Percentiles rank a stretch among this genome's conserved stretches.
Evolutionary conservation across 768 basidiomycete species (phyloP).

Genomic region (Tulasnella sp.): DNA sequence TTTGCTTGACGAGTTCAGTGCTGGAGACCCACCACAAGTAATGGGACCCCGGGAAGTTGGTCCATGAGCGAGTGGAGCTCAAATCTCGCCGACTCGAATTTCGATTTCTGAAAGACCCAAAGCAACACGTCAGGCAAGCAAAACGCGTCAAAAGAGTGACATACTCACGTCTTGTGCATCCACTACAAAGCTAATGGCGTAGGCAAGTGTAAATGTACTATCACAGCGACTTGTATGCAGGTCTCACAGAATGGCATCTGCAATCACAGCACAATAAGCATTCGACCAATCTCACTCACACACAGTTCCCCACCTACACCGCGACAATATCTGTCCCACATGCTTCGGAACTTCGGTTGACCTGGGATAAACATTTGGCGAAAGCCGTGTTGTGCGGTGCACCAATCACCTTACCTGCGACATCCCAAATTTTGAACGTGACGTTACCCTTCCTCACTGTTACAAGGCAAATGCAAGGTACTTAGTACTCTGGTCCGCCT

Average conservation of each 20-base stretch:
- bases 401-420: constrained; percentile 49
- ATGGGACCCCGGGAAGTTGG: constrained; percentile 59
- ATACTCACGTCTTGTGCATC: constrained; percentile 72
- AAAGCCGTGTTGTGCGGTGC: constrained; percentile 14
- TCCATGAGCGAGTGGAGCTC: constrained; percentile 70
- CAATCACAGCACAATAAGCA: background rate
- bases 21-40: constrained; percentile 56
- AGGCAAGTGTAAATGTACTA: too few species aligned
- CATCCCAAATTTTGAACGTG: constrained; percentile 90
- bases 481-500: background rate
- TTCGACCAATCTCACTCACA: background rate
- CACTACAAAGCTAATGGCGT: constrained; percentile 72
- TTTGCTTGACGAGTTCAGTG: background rate
- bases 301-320: constrained; percentile 37
- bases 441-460: constrained; percentile 74
- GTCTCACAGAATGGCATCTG: constrained; percentile 74
- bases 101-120: constrained; percentile 46
- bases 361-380: constrained; percentile 32
- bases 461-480: background rate
- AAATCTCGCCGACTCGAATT: constrained; percentile 70
- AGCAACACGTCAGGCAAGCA: background rate
- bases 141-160: background rate
- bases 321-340: constrained; percentile 91
- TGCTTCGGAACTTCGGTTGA: constrained; percentile 85
- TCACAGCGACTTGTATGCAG: too few species aligned